Conservation (phyloP, 768 basidiomycete genomes). For the Strobilomyces confusus region DNA sequence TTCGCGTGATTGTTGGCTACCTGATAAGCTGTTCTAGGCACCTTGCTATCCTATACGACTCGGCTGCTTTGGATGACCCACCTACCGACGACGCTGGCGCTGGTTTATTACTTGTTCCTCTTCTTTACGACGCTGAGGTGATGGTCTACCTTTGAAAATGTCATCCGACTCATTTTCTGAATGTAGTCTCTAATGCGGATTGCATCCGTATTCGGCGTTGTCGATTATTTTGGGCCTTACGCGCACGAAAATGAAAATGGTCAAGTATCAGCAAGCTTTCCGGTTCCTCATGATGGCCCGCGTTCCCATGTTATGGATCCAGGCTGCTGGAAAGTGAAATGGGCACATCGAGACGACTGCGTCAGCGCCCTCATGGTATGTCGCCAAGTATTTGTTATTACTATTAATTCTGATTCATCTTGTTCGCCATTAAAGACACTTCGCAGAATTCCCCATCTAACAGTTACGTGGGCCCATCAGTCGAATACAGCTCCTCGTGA, state of each 20-base stretch:
- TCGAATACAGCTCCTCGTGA: constrained; percentile 26
- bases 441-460: constrained; percentile 64
- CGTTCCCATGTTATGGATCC: constrained; percentile 54
- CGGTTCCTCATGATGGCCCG: constrained; percentile 54
- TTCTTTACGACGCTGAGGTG: constrained; percentile 60
- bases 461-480: constrained; percentile 79
- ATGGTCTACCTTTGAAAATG: constrained; percentile 9
- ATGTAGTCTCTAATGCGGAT: constrained; percentile 50
- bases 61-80: constrained; percentile 40
- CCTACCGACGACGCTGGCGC: constrained; percentile 12
- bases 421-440: constrained; percentile 47
- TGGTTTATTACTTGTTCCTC: constrained; percentile 49
- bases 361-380: constrained; percentile 67
- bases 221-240: constrained; percentile 52
- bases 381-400: neutral
- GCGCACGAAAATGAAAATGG: constrained; percentile 15
- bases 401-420: constrained; percentile 1
- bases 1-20: neutral
- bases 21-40: constrained; percentile 24
- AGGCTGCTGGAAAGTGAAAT: constrained; percentile 74
- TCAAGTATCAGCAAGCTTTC: constrained; percentile 24
- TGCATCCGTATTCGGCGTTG: constrained; percentile 54
- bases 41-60: constrained; percentile 50
- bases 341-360: constrained; percentile 72
- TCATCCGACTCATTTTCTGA: constrained; percentile 5